Evolutionary conservation across 2,329 filamentous ascomycete species (phyloP).

Genomic region (Thielaviopsis punctulata): DNA sequence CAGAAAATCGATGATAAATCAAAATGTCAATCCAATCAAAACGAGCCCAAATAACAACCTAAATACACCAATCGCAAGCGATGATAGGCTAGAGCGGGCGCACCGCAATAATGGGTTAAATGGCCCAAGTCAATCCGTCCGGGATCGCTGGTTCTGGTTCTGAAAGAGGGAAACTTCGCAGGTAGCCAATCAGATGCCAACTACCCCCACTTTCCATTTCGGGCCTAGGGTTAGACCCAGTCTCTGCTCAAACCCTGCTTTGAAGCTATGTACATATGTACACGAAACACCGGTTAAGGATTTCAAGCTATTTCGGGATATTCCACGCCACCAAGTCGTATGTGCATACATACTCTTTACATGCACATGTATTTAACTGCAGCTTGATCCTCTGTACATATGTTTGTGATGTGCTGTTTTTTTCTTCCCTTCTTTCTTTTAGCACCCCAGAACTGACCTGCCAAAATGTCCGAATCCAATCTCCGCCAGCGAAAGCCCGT

Average conservation of each 20-base stretch:
- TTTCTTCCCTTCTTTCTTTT: neutral
- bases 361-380: neutral
- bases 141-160: too few species aligned
- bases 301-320: neutral
- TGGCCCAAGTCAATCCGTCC: neutral
- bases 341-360: neutral
- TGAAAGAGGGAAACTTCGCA: too few species aligned
- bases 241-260: neutral
- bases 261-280: too few species aligned
- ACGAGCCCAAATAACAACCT: neutral
- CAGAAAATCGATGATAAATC: constrained; percentile 1
- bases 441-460: neutral
- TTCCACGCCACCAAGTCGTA: neutral
- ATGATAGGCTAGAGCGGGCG: neutral
- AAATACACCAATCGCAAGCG: neutral
- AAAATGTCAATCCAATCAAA: neutral
- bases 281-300: neutral
- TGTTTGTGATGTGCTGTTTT: neutral
- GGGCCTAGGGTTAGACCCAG: neutral
- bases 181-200: too few species aligned
- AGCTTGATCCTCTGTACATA: too few species aligned
- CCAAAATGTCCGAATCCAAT: neutral
- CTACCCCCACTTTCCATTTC: too few species aligned
- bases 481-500: constrained; percentile 10
- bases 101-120: neutral